Conservation (phyloP, 768 basidiomycete genomes). For the Russula sp. region DNA sequence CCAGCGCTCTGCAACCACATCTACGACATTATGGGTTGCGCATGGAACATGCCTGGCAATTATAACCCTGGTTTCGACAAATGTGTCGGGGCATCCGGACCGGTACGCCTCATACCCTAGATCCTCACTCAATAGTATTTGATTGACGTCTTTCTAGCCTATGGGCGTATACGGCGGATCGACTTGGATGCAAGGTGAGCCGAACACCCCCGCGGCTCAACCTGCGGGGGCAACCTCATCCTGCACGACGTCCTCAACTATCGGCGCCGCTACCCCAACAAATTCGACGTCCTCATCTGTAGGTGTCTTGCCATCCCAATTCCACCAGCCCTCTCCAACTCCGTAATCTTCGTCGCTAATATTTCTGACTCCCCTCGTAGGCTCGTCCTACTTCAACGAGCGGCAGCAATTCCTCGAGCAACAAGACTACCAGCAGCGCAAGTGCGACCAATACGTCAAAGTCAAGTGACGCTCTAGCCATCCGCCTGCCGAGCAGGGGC, state of each 20-base stretch:
- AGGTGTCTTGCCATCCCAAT: not conserved
- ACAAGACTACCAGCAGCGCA: not conserved
- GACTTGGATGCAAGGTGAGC: constrained; percentile 59
- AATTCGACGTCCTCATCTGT: constrained; percentile 6
- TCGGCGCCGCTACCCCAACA: constrained; percentile 28
- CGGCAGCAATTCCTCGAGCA: not conserved
- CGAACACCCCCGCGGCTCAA: constrained; percentile 47
- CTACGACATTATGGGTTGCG: constrained; percentile 48
- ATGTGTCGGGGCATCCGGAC: constrained; percentile 46
- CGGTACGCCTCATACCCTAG: constrained; percentile 29
- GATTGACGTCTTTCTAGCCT: constrained; percentile 31
- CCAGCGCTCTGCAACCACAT: constrained; percentile 55
- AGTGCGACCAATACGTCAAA: not conserved
- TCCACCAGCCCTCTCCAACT: not conserved
- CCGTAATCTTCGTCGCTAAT: not conserved
- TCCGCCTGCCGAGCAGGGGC: not conserved
- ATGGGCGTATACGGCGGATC: constrained; percentile 66
- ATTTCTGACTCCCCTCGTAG: not conserved
- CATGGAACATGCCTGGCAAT: constrained; percentile 53
- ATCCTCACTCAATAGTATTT: not conserved
- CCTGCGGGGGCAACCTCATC: constrained; percentile 50
- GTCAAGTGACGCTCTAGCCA: not conserved
- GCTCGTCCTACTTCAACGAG: not conserved
- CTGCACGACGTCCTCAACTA: constrained; percentile 47
- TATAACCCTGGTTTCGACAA: constrained; percentile 35